A percentile compares a stretch with the other conserved stretches of the same genome.
phyloP scores from a whole-genome alignment of 495 filamentous ascomycete genomes.

The Sphaerosporella brunnea region DNA sequence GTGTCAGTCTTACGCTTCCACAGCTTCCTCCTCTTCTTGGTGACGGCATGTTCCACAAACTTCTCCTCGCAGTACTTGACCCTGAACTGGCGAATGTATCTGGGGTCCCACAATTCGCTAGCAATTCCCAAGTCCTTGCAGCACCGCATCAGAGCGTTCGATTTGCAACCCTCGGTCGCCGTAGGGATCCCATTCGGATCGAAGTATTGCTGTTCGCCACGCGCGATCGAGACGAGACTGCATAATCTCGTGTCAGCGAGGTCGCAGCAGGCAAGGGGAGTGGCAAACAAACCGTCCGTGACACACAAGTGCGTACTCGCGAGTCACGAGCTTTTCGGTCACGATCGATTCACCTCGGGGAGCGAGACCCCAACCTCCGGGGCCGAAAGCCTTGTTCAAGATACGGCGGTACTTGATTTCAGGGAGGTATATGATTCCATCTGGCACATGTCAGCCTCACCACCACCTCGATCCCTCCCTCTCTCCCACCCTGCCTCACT shows the following conservation, averaged over 20 bases:
- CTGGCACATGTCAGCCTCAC: no score
- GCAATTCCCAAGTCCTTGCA: conserved; percentile 96
- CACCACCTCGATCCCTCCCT: no score
- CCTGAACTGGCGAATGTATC: conserved; percentile 62
- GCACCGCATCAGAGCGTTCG: conserved; percentile 87
- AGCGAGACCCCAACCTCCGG: conserved; percentile 86
- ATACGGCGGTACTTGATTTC: conserved; percentile 98
- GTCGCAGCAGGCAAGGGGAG: not conserved
- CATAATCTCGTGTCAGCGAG: not conserved
- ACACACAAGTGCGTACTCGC: conserved; percentile 85
- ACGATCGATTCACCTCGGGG: conserved; percentile 83
- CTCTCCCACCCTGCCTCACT: no score
- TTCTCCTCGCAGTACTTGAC: conserved; percentile 46
- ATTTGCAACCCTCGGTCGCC: conserved; percentile 90
- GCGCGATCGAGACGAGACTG: conserved; percentile 77
- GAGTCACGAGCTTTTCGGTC: conserved; percentile 68
- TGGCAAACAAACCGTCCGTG: conserved; percentile 50
- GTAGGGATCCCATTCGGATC: conserved; percentile 84
- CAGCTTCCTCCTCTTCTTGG: conserved; percentile 75
- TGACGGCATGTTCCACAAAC: conserved; percentile 60
- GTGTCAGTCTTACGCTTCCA: conserved; percentile 69
- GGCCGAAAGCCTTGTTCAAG: conserved; percentile 78
- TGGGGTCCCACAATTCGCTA: conserved; percentile 89
- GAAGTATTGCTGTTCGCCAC: conserved; percentile 93
- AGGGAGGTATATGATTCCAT: conserved; percentile 88